Conservation (phyloP, 768 basidiomycete genomes). For the Lepiota brunneoincarnata region DNA sequence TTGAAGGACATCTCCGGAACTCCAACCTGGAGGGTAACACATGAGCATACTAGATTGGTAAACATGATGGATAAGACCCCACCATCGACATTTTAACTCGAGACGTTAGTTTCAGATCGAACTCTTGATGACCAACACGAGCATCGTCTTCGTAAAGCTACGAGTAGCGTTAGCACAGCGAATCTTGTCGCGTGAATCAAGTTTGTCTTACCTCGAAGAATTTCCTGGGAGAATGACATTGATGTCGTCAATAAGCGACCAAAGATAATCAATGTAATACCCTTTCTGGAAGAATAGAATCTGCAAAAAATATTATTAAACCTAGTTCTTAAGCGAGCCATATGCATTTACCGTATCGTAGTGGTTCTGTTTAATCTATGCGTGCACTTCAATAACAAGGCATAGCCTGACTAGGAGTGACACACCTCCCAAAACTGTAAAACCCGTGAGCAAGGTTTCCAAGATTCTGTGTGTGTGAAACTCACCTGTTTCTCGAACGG, state of each 20-base stretch:
- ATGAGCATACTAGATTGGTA: slow-evolving; percentile 1
- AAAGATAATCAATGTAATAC: slow-evolving; percentile 30
- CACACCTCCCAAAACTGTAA: slow-evolving; percentile 72
- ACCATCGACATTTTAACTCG: slow-evolving; percentile 99
- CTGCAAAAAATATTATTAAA: slow-evolving; percentile 32
- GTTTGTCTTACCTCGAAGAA: slow-evolving; percentile 62
- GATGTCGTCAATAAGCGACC: slow-evolving; percentile 1
- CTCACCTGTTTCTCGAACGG: slow-evolving; percentile 90
- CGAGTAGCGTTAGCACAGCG: slow-evolving; percentile 10
- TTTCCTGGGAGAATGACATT: slow-evolving; percentile 44
- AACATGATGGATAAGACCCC: slow-evolving; percentile 13
- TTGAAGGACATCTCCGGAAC: slow-evolving; percentile 95
- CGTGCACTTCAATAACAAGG: slow-evolving; percentile 1
- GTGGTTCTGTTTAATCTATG: slow-evolving; percentile 92
- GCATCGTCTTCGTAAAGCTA: slow-evolving; percentile 96
- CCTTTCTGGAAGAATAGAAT: slow-evolving; percentile 99
- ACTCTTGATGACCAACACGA: slow-evolving; percentile 86
- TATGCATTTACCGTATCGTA: slow-evolving; percentile 74
- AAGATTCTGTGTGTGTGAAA: slow-evolving; percentile 7
- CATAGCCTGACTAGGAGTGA: slow-evolving; percentile 7
- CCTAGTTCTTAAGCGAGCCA: slow-evolving; percentile 12
- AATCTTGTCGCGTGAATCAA: neutral
- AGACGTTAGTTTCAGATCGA: slow-evolving; percentile 89
- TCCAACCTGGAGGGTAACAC: slow-evolving; percentile 59
- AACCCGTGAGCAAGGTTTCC: neutral